Base-by-base conservation (phyloP, 176 grass and related monocot species). In the Oryza meyeriana region DNA sequence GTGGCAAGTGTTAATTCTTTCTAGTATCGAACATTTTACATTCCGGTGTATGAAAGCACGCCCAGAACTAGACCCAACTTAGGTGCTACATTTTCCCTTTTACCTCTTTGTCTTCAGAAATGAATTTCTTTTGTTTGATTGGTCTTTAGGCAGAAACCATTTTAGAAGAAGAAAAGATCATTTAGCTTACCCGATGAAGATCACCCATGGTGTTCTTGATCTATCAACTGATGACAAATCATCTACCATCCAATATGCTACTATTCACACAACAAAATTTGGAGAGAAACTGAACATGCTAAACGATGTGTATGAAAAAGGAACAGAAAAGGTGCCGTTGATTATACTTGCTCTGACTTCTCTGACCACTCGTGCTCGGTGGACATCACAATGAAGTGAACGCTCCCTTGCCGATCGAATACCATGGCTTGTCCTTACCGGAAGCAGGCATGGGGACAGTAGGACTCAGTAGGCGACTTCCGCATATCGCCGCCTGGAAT, bases 401-500 rank as follows among this genome's bases (percentile, higher is more conserved):
- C 61, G 14, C 71, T 90, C 28, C 90, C 91, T 88, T 97, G 86
- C 75, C 91, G 77, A 97, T 92, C 17, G 94, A 90, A 34, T 97
- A 97, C 94, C 94, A 97, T 33, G 94, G 94, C 81, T 90, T 83
- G 63, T 97, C 94, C 77, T 88, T 90, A 45, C 58, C 24, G 14
- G 50, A 45, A 50, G 79, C 10, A 12, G 94, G 94, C 91, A 97
- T 97, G 67, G 76, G 94, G 75, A 97, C n/a, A 97, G 71, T 94
- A 97, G 12, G 89, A 73, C 62, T 97, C 94, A n/a, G 34, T 97
- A 97, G n/a, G 94, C 66, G 25, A 94, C 89, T 28, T 28, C 94
- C 94, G 17, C 94, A 97, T 71, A n/a, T 97, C 91, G 0, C 91
- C 91, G 8, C 94, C 91, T 12, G 91, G 91, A 97, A 42, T 97